Percentiles rank a stretch among this genome's conserved stretches.
Evolutionary conservation across 2,329 filamentous ascomycete genomes (phyloP).

Genomic region (Eurotiales sp.): DNA sequence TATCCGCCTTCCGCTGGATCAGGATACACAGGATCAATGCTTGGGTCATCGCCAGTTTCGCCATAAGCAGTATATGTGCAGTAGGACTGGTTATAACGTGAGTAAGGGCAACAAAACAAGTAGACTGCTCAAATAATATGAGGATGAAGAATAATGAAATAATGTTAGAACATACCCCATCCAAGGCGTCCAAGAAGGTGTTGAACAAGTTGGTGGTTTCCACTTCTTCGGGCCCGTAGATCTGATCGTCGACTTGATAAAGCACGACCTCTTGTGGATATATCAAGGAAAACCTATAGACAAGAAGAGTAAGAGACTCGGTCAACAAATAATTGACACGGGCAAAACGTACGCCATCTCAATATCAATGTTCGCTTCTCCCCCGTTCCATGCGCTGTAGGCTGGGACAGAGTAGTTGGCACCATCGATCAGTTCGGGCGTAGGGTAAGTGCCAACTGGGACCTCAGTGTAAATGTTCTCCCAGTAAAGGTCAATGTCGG

Average conservation of each 20-base stretch:
- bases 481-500: slow-evolving; percentile 14
- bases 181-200: slow-evolving; percentile 51
- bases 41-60: slow-evolving; percentile 47
- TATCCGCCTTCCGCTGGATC: slow-evolving; percentile 49
- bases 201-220: slow-evolving; percentile 36
- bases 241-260: slow-evolving; percentile 49
- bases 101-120: slow-evolving; percentile 6
- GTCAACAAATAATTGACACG: too few relatives aligned
- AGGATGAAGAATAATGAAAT: background rate
- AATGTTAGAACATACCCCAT: slow-evolving; percentile 34
- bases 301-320: background rate
- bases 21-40: slow-evolving; percentile 51
- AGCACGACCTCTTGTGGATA: slow-evolving; percentile 51
- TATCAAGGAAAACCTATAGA: slow-evolving; percentile 44
- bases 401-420: slow-evolving; percentile 39
- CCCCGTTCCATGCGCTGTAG: slow-evolving; percentile 31
- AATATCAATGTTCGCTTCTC: slow-evolving; percentile 55
- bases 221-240: slow-evolving; percentile 35
- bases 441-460: slow-evolving; percentile 13
- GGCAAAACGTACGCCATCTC: slow-evolving; percentile 43
- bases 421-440: slow-evolving; percentile 20
- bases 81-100: slow-evolving; percentile 36
- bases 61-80: slow-evolving; percentile 51
- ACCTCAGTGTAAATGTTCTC: slow-evolving; percentile 13
- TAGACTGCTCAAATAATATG: background rate